These are phyloP conservation scores for Alternaria sp. DNA, from an alignment of 2,329 filamentous ascomycete species.

Conservation along the genomic window DNA sequence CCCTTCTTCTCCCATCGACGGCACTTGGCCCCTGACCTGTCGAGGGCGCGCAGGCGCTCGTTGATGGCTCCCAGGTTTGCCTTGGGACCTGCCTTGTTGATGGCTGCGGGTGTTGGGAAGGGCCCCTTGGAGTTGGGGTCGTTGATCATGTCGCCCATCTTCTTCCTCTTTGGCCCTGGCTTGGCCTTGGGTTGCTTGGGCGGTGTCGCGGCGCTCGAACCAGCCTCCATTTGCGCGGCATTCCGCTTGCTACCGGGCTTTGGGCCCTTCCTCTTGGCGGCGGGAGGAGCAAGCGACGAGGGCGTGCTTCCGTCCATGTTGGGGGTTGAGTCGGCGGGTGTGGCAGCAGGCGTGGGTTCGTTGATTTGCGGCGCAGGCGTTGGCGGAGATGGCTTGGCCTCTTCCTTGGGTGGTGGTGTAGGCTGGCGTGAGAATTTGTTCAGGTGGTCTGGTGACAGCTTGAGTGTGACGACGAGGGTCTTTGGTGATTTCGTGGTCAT, in stretches of 20 bases:
- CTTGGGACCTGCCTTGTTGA: constrained; percentile 91
- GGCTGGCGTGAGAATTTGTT: constrained; percentile 40
- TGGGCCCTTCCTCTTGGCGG: constrained; percentile 76
- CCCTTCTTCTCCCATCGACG: constrained; percentile 87
- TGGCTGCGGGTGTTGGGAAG: constrained; percentile 54
- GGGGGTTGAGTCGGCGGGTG: constrained; percentile 54
- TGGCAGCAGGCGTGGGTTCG: constrained; percentile 48
- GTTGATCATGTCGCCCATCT: constrained; percentile 71
- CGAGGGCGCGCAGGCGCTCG: constrained; percentile 90
- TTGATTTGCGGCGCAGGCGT: constrained; percentile 47
- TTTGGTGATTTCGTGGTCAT: constrained; percentile 47
- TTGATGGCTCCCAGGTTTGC: constrained; percentile 98
- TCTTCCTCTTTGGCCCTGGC: constrained; percentile 92
- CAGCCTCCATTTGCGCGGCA: constrained; percentile 63
- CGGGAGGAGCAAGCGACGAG: constrained; percentile 54
- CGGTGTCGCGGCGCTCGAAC: constrained; percentile 49
- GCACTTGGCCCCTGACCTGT: constrained; percentile 89
- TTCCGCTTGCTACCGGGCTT: constrained; percentile 70
- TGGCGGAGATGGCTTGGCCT: constrained; percentile 51
- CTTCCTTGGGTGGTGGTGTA: constrained; percentile 32
- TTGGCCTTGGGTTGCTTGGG: constrained; percentile 78
- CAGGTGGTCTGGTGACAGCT: constrained; percentile 42
- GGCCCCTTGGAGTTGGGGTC: constrained; percentile 51
- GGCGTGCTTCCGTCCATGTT: constrained; percentile 45
- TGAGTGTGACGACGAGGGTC: constrained; percentile 45